Percentiles rank a stretch among this genome's conserved stretches.
These are phyloP conservation scores for Gonium pectorale DNA, from an alignment of 139 green algal genomes.

Conservation along the genomic window DNA sequence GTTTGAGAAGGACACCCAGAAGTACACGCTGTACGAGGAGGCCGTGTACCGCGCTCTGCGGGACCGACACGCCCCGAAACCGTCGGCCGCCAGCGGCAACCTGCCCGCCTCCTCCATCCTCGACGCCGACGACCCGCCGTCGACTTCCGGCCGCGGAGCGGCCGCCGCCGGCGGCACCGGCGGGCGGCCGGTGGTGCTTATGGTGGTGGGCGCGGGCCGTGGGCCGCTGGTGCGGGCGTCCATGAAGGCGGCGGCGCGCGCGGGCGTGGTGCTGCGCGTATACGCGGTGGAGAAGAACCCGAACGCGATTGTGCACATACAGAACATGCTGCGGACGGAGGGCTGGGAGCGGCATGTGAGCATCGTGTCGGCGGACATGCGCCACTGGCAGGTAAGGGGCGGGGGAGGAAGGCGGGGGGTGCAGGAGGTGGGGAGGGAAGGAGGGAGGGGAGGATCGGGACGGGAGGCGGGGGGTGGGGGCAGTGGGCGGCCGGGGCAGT, in stretches of 20 bases:
- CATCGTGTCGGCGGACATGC: constrained; percentile 91
- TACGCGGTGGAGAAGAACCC: constrained; percentile 99
- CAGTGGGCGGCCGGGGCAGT: too few relatives aligned
- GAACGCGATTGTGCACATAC: constrained; percentile 94
- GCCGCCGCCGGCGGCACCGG: neutral
- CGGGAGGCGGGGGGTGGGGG: neutral
- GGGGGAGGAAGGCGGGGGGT: neutral
- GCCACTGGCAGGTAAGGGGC: constrained; percentile 76
- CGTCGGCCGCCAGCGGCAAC: neutral
- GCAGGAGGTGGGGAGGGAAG: neutral
- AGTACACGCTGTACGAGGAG: constrained; percentile 94
- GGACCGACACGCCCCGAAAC: constrained; percentile 65
- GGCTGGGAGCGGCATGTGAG: constrained; percentile 67
- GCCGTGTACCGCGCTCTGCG: constrained; percentile 79
- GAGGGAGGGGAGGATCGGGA: neutral
- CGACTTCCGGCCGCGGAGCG: constrained; percentile 8
- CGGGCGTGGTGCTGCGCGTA: constrained; percentile 72
- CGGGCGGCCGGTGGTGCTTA: constrained; percentile 62
- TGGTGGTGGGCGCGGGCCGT: constrained; percentile 95
- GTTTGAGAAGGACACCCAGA: constrained; percentile 95
- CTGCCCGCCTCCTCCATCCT: neutral
- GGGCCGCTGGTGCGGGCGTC: constrained; percentile 91
- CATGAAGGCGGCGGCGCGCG: constrained; percentile 66
- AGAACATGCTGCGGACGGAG: constrained; percentile 78
- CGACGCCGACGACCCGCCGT: neutral